Conservation (phyloP, 345 rosid species). For the Eucalyptus regnans region DNA sequence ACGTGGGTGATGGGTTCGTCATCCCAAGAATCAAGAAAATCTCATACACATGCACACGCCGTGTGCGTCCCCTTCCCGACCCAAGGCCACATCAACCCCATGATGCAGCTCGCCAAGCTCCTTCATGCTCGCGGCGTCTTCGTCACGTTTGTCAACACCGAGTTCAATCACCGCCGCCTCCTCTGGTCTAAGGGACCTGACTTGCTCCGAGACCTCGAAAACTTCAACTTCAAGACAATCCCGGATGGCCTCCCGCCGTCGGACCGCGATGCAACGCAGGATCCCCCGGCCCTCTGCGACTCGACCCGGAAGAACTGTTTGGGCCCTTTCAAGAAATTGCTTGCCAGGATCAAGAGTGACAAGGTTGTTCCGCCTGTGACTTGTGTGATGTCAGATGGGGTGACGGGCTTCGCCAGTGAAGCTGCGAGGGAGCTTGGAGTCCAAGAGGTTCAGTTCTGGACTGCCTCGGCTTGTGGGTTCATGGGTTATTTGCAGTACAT, state of each 20-base stretch:
- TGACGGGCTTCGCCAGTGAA: neutral
- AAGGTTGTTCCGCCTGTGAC: slow-evolving; percentile 3
- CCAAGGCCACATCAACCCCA: slow-evolving; percentile 25
- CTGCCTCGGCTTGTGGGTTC: slow-evolving; percentile 17
- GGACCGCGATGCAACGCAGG: neutral
- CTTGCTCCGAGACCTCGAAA: neutral
- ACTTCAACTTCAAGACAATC: slow-evolving; percentile 7
- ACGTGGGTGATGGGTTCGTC: neutral
- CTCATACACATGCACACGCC: neutral
- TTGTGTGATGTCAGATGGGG: slow-evolving; percentile 13
- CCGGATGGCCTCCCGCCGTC: slow-evolving; percentile 10
- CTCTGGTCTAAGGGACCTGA: slow-evolving; percentile 1
- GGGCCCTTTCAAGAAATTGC: slow-evolving; percentile 6
- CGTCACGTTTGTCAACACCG: slow-evolving; percentile 21
- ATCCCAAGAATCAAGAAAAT: neutral
- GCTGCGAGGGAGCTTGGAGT: slow-evolving; percentile 14
- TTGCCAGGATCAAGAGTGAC: neutral
- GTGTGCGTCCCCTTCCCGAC: slow-evolving; percentile 20
- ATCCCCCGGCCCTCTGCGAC: neutral
- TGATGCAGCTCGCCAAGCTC: slow-evolving; percentile 26
- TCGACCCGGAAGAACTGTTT: neutral
- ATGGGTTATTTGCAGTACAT: slow-evolving; percentile 13
- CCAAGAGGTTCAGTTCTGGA: slow-evolving; percentile 15
- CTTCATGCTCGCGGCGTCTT: slow-evolving; percentile 14
- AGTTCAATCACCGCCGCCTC: slow-evolving; percentile 8